Evolutionary conservation across 2,329 filamentous ascomycete genomes (phyloP).

Genomic region (Penicillium janthinellum): DNA sequence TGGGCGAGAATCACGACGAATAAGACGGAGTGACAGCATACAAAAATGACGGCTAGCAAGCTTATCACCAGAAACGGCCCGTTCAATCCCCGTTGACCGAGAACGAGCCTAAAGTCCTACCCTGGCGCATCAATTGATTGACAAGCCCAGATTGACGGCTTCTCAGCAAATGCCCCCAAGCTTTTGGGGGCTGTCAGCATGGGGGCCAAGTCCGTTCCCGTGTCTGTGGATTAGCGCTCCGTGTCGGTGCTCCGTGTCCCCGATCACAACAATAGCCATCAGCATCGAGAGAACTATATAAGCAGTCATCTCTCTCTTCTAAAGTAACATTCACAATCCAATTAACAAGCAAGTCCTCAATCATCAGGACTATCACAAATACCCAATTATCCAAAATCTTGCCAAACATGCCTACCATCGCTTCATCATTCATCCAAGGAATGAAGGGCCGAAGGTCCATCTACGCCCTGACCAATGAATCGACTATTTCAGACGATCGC

Average conservation of each 20-base stretch:
- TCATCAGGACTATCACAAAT: background rate
- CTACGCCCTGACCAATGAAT: conserved; percentile 31
- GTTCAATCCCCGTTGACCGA: background rate
- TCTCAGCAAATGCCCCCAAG: background rate
- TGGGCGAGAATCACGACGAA: background rate
- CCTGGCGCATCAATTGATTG: background rate
- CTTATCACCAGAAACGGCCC: background rate
- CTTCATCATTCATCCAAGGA: conserved; percentile 1
- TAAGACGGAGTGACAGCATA: too few relatives aligned
- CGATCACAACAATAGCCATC: background rate
- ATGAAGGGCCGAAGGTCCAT: conserved; percentile 31
- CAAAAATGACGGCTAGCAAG: too few relatives aligned
- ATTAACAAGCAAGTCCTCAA: background rate
- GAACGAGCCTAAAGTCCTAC: background rate
- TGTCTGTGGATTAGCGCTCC: background rate
- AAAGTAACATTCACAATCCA: background rate
- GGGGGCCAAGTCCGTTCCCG: background rate
- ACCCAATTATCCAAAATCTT: background rate
- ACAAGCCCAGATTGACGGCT: too few relatives aligned
- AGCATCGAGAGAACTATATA: background rate
- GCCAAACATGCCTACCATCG: background rate
- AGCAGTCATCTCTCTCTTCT: background rate
- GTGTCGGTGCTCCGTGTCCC: conserved; percentile 3
- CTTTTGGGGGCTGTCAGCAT: background rate
- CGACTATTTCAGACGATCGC: conserved; percentile 32